Base-by-base conservation (phyloP, 2,329 filamentous ascomycete genomes). In the Colletotrichum sp. region DNA sequence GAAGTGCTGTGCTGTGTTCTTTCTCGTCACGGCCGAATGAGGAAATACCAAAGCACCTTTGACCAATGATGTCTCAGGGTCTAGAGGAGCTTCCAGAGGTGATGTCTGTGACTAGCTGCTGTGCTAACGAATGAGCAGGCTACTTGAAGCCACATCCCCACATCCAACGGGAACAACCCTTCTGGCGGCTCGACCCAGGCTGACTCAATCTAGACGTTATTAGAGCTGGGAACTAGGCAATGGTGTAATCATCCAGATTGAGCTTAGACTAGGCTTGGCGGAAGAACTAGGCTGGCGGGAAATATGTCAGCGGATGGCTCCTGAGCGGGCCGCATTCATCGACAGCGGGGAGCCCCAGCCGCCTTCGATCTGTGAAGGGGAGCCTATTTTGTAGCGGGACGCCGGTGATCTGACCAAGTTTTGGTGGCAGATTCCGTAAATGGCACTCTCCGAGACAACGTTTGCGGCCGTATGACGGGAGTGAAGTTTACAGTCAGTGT, bases 261-360 rank as follows among this genome's bases (percentile, higher is more conserved):
- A 39, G 43, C 39, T 39, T 60, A 59, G 70, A 18, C 18, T 32
- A 18, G 4, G 24, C 73, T 73, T 73, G 63, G 57, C 26, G 39
- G 26, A 16, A 30, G 24, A 16, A 32, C 70, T 73, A 48, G 48
- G 34, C 28, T 32, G 16, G 18, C 64, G 43, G 64, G 26, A 63
- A 65, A 64, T 64, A 75, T 65, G 63, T 60, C 64, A 69, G 57
- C 59, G 59, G 43, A 71, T 28, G 24, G 32, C 34, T 39, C 9
- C 28, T 18, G 34, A 18, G 70, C 74, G 64, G 70, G 59, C 73
- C 70, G 73, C 70, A 75, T 75, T 36, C 73, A 60, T 64, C 73
- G 32, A 75, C 48, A 18, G 43, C 26, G 43, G 57, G 8, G 21
- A 18, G 55, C 26, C 30, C 13, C 18, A 59, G 70, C 30, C 39